Conservation (phyloP, 345 rosid species). For the Populus deltoides region DNA sequence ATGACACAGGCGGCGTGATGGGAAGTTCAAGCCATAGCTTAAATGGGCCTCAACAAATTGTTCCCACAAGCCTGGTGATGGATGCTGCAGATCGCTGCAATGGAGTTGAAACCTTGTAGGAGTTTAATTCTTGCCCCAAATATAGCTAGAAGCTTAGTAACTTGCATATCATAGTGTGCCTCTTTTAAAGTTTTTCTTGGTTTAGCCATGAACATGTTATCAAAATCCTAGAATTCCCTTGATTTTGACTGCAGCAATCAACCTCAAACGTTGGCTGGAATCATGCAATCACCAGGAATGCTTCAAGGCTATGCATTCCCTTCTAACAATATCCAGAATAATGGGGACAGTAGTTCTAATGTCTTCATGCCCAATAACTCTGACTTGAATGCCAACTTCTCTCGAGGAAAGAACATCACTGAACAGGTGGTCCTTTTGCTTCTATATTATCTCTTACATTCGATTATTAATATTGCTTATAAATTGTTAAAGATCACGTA, state of each 20-base stretch:
- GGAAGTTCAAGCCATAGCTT: neutral
- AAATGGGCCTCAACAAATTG: neutral
- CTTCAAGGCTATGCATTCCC: neutral
- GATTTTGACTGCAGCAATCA: conserved; percentile 6
- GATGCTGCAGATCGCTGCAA: neutral
- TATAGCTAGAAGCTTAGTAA: too few species aligned
- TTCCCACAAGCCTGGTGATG: neutral
- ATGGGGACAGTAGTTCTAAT: neutral
- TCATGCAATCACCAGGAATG: neutral
- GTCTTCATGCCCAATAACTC: neutral
- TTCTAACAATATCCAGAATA: neutral
- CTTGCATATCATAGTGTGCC: too few species aligned
- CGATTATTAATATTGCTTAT: neutral
- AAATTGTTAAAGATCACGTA: neutral
- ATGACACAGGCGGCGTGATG: neutral
- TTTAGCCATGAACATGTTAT: too few species aligned
- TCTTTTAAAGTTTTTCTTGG: too few species aligned
- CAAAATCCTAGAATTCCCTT: neutral
- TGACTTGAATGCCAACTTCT: neutral
- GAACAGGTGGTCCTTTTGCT: conserved; percentile 12
- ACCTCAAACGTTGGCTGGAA: conserved; percentile 11
- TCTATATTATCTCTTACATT: neutral
- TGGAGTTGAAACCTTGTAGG: neutral
- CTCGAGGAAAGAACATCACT: neutral
- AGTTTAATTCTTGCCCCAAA: neutral